Conservation (phyloP, 345 rosid species). For the Cochlearia excelsa region DNA sequence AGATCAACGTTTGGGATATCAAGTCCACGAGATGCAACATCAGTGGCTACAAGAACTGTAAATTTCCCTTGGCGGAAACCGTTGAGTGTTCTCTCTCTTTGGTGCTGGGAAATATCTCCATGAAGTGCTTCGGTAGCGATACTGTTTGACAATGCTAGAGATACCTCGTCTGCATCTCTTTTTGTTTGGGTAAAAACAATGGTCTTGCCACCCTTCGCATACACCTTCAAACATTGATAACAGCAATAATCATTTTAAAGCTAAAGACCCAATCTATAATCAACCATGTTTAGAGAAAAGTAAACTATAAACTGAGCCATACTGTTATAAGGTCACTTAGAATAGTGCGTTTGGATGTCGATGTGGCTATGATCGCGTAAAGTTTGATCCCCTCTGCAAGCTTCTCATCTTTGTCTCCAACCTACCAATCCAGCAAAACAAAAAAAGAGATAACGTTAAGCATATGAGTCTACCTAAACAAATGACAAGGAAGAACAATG, state of each 20-base stretch:
- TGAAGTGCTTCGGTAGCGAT: constrained; percentile 95
- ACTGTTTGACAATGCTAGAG: constrained; percentile 69
- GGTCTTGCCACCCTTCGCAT: constrained; percentile 97
- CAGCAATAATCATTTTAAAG: neutral
- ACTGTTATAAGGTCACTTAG: constrained; percentile 92
- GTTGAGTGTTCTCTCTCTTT: constrained; percentile 96
- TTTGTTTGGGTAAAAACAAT: constrained; percentile 96
- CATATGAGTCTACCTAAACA: neutral
- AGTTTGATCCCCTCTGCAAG: constrained; percentile 94
- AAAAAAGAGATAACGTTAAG: constrained; percentile 15
- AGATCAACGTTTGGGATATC: constrained; percentile 97
- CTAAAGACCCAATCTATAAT: constrained; percentile 10
- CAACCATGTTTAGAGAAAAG: constrained; percentile 3
- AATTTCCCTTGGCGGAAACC: constrained; percentile 94
- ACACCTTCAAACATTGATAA: constrained; percentile 48
- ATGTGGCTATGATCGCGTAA: constrained; percentile 70
- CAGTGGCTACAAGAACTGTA: constrained; percentile 96
- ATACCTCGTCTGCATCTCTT: constrained; percentile 95
- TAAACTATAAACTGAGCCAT: constrained; percentile 28
- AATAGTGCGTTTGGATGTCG: constrained; percentile 74
- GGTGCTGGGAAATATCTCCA: constrained; percentile 98
- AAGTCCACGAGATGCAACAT: constrained; percentile 97
- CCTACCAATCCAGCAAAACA: constrained; percentile 42
- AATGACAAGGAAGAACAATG: neutral
- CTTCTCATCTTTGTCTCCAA: constrained; percentile 93